A percentile compares a stretch with the other conserved stretches of the same genome.
These are phyloP conservation scores for Gelatoporia subvermispora DNA, from an alignment of 768 basidiomycete genomes.

Conservation along the genomic window DNA sequence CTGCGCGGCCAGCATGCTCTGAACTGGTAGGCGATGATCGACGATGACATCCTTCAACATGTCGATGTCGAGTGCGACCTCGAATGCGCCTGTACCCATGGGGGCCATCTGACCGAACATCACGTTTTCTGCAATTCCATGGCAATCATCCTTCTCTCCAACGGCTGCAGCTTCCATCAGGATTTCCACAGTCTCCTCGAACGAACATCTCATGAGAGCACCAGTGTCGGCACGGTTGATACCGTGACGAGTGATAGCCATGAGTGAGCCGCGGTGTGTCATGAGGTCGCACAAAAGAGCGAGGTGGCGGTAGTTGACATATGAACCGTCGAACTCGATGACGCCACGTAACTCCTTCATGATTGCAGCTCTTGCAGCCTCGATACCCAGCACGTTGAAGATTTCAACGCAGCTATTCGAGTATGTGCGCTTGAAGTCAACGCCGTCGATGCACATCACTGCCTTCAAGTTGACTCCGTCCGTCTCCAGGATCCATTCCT, in stretches of 20 bases:
- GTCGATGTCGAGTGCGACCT: conserved; percentile 92
- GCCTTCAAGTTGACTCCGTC: conserved; percentile 94
- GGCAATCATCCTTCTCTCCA: conserved; percentile 97
- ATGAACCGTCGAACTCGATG: conserved; percentile 99
- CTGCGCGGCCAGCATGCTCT: conserved; percentile 67
- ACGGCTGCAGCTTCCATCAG: conserved; percentile 98
- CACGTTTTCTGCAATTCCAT: conserved; percentile 98
- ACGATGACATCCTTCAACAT: conserved; percentile 99
- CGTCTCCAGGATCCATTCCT: conserved; percentile 97
- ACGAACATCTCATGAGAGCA: conserved; percentile 96
- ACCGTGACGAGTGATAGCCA: conserved; percentile 99
- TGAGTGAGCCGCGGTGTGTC: conserved; percentile 91
- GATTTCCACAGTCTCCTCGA: conserved; percentile 99
- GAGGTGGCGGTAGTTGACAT: conserved; percentile 97
- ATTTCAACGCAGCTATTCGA: conserved; percentile 97
- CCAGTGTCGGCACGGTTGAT: conserved; percentile 99
- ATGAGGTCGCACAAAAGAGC: conserved; percentile 96
- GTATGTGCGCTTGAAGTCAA: conserved; percentile 89
- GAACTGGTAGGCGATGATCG: conserved; percentile 88
- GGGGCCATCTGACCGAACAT: conserved; percentile 99
- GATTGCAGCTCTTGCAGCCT: conserved; percentile 91
- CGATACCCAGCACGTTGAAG: conserved; percentile 92
- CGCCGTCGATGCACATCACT: conserved; percentile 92
- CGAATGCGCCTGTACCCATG: conserved; percentile 97
- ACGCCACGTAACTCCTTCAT: conserved; percentile 92